Evolutionary conservation across 2,329 filamentous ascomycete species (phyloP).

Genomic region (Penicillium corylophilum): DNA sequence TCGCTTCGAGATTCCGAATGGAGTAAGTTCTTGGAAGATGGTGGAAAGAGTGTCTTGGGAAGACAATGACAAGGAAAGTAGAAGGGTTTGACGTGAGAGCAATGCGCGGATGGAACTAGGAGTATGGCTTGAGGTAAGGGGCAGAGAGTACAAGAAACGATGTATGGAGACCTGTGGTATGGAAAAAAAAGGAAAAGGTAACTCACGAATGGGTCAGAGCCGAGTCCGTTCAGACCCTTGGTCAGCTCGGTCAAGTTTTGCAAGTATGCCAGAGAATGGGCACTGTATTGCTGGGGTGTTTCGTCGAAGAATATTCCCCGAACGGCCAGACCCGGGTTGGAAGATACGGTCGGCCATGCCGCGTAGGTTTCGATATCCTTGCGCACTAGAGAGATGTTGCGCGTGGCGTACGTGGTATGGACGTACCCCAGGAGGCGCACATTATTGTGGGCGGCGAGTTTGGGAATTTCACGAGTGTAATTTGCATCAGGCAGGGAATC

Average conservation of each 20-base stretch:
- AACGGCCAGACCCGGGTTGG: constrained; percentile 41
- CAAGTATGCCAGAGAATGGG: constrained; percentile 32
- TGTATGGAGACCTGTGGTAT: not conserved
- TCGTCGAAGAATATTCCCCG: constrained; percentile 53
- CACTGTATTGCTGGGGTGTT: constrained; percentile 42
- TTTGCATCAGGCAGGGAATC: constrained; percentile 43
- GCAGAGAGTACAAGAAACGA: not conserved
- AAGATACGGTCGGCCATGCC: constrained; percentile 42
- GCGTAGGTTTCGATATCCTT: constrained; percentile 48
- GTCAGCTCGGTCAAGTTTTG: constrained; percentile 34
- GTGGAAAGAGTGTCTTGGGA: not conserved
- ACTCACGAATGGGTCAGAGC: constrained; percentile 41
- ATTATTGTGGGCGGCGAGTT: constrained; percentile 46
- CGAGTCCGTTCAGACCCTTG: constrained; percentile 32
- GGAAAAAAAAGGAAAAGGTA: constrained; percentile 7
- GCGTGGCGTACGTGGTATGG: constrained; percentile 49
- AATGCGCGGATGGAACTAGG: not conserved
- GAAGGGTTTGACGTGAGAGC: not conserved
- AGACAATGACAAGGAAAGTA: not conserved
- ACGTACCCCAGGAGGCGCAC: constrained; percentile 53
- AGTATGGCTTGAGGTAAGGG: not conserved
- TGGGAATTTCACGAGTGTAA: constrained; percentile 44
- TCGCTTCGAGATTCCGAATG: not conserved
- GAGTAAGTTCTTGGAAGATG: not conserved
- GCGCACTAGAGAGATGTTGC: constrained; percentile 41